phyloP scores from a whole-genome alignment of 78 protist genomes.

The Isochrysis galbana region DNA sequence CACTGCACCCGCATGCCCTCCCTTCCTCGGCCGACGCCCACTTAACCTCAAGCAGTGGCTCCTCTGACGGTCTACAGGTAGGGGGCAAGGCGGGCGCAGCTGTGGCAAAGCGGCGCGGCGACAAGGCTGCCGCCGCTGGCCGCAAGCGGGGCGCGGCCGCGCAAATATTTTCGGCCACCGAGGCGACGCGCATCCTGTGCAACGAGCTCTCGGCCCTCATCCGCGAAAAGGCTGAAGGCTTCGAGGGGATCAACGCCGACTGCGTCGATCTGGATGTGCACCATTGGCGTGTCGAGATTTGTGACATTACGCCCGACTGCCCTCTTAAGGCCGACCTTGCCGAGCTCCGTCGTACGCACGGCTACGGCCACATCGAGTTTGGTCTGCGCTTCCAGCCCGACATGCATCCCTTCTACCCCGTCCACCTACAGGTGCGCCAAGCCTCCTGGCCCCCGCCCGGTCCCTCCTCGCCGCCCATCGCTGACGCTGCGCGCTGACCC shows the following conservation, averaged over 20 bases:
- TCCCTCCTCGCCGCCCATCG: too few species aligned
- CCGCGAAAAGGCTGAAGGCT: background rate
- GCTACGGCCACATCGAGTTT: background rate
- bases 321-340: background rate
- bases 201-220: slow-evolving; percentile 1
- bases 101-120: background rate
- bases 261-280: background rate
- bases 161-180: background rate
- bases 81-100: background rate
- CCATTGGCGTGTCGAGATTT: background rate
- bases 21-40: background rate
- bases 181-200: slow-evolving; percentile 19
- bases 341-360: background rate
- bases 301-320: background rate
- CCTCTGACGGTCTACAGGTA: too few species aligned
- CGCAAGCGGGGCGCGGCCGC: background rate
- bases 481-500: too few species aligned
- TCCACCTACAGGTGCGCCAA: background rate
- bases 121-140: background rate
- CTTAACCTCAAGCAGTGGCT: too few species aligned
- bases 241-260: background rate
- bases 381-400: background rate
- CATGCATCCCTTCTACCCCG: slow-evolving; percentile 6
- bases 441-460: too few species aligned
- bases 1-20: background rate